Conservation (phyloP, 2,329 filamentous ascomycete genomes). For the Xylariaceae sp. region DNA sequence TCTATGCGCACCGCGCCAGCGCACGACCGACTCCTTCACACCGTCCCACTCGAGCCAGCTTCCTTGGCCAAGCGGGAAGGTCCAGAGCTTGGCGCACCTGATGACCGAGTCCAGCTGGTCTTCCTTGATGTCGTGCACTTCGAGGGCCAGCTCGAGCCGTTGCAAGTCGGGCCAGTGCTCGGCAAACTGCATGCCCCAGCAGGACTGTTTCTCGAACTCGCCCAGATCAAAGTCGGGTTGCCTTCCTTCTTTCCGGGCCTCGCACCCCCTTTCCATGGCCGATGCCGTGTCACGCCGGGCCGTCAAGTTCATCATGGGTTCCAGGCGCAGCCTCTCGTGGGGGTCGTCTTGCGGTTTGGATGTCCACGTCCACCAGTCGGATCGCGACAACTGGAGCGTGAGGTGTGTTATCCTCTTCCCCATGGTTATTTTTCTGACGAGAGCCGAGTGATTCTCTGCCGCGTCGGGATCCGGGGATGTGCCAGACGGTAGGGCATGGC, state of each 20-base stretch:
- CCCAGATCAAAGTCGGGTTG: conserved; percentile 25
- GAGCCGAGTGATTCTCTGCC: conserved; percentile 4
- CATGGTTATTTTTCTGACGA: conserved; percentile 14
- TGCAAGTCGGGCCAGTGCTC: conserved; percentile 25
- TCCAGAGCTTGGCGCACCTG: conserved; percentile 26
- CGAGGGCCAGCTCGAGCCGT: conserved; percentile 23
- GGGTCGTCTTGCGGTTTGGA: conserved; percentile 8
- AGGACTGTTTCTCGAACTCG: conserved; percentile 20
- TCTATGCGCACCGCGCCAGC: conserved; percentile 20
- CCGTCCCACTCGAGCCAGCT: conserved; percentile 22
- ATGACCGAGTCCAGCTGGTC: conserved; percentile 22
- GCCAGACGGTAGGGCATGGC: neutral
- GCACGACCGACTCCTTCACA: conserved; percentile 10
- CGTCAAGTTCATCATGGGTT: conserved; percentile 26
- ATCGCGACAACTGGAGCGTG: conserved; percentile 22
- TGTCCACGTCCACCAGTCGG: conserved; percentile 27
- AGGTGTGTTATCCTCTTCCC: conserved; percentile 23
- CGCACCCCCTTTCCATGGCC: conserved; percentile 23
- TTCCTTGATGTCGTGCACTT: conserved; percentile 23
- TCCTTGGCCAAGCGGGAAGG: conserved; percentile 20
- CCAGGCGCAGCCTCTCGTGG: conserved; percentile 19
- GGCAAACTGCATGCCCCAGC: conserved; percentile 24
- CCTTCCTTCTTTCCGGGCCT: conserved; percentile 20
- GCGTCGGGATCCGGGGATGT: conserved; percentile 5
- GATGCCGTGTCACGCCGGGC: conserved; percentile 6